Evolutionary conservation across 257 asterid species (phyloP), one percentile per base, ranked within the genome.

Genomic region (Marsdenia floribunda): DNA sequence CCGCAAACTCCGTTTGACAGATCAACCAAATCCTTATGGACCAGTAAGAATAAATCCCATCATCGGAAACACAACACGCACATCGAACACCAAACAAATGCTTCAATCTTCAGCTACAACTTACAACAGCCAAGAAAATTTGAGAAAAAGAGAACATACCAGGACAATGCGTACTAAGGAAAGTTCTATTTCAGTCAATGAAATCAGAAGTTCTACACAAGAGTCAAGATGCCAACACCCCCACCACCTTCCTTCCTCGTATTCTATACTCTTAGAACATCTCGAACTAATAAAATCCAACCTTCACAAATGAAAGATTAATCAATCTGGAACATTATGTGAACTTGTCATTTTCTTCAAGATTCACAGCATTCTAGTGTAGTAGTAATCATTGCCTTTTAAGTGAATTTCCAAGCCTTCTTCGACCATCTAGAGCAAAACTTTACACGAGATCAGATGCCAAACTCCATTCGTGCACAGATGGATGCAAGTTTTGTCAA

Each of bases 1-100:
- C 1, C 4, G 46, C 47, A 42, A 42, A 9, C 47, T 58, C 40
- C 15, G 37, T 71, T 14, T 49, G 44, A 24, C 14, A 68, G 12
- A 42, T 16, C 33, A 64, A 76, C 52, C 40, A 60, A 76, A 75
- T 38, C 33, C 22, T 49, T 53, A 33, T 14, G 78, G 68, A 75
- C 68, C 78, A 75, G 74, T 19, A 18, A 14, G 33, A 3, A 0
- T 18, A 35, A 21, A 18, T 42, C 21, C 38, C 58, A 24, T 21
- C 74, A 42, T 40, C n/a, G 11, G 15, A 54, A 52, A 15, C 74
- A 55, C 44, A 68, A 54, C 0, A 68, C 15, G 6, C 37, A 24
- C 70, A 57, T 40, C 21, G 29, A 76, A 29, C 52, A n/a, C 73
- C 74, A 58, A 22, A 58, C 64, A n/a, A 58, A 22, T n/a, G 64